These are phyloP conservation scores for Ramaria rubella DNA, from an alignment of 768 basidiomycete genomes.

Conservation along the genomic window DNA sequence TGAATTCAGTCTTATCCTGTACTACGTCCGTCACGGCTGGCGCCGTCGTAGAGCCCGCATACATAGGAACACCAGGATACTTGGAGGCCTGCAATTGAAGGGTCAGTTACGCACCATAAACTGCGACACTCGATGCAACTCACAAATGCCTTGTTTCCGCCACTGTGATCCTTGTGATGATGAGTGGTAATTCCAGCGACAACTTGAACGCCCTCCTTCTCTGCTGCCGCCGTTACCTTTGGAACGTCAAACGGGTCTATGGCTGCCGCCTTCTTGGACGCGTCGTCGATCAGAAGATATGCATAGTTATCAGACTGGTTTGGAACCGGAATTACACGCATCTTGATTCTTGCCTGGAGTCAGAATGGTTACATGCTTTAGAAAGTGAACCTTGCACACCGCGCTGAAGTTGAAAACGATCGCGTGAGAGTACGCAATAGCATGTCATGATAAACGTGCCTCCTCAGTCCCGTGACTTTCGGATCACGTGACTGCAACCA, in stretches of 20 bases:
- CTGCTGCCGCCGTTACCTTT: constrained; percentile 59
- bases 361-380: background rate
- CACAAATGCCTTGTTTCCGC: constrained; percentile 63
- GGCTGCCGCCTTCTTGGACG: constrained; percentile 61
- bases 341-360: constrained; percentile 31
- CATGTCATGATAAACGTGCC: background rate
- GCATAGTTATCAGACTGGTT: constrained; percentile 82
- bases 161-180: constrained; percentile 86
- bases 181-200: constrained; percentile 83
- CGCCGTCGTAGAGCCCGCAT: constrained; percentile 73
- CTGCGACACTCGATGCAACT: constrained; percentile 12
- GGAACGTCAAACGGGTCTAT: constrained; percentile 76
- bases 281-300: constrained; percentile 70
- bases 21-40: constrained; percentile 65
- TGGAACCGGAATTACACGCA: constrained; percentile 75
- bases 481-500: background rate
- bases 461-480: background rate
- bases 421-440: constrained; percentile 3
- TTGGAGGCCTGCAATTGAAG: constrained; percentile 27
- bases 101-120: background rate
- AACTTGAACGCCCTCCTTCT: constrained; percentile 54
- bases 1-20: constrained; percentile 76
- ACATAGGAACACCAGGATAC: constrained; percentile 48
- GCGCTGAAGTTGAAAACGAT: constrained; percentile 6
- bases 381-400: background rate